Evolutionary conservation across 2,329 filamentous ascomycete genomes (phyloP).

Genomic region (Zymoseptoria passerinii): DNA sequence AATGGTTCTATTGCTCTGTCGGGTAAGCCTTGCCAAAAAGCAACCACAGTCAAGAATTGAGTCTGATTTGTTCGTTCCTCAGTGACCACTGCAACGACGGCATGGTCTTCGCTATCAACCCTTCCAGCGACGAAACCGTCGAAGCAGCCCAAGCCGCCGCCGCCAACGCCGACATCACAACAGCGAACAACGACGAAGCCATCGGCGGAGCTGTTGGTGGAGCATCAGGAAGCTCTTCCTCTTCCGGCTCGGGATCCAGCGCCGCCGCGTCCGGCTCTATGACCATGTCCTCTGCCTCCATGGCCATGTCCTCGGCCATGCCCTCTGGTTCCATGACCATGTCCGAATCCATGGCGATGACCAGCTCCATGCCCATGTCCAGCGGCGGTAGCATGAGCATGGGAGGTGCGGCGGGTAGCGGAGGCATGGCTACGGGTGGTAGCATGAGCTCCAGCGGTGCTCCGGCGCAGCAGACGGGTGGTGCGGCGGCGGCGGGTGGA

Average conservation of each 20-base stretch:
- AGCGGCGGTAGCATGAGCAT: background rate
- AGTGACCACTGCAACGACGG: conserved; percentile 5
- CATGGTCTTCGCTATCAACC: conserved; percentile 6
- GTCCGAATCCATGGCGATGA: background rate
- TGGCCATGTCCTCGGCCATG: background rate
- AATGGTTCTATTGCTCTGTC: conserved; percentile 3
- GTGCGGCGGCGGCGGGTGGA: background rate
- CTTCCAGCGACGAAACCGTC: background rate
- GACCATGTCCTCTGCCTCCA: background rate
- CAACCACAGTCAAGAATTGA: too few species aligned
- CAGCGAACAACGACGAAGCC: background rate
- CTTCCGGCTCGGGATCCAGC: background rate
- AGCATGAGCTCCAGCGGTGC: conserved; percentile 2
- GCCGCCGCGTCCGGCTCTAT: background rate
- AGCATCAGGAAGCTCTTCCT: background rate
- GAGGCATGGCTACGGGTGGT: background rate
- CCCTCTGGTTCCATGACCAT: background rate
- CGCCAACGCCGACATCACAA: background rate
- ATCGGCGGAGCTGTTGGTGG: background rate
- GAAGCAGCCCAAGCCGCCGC: background rate
- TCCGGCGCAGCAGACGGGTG: background rate
- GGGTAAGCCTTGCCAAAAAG: background rate
- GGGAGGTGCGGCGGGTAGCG: background rate
- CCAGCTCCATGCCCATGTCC: background rate
- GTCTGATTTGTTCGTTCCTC: background rate